Evolutionary conservation across 768 basidiomycete genomes (phyloP).

Genomic region (Boletus rufocinnamomeus): DNA sequence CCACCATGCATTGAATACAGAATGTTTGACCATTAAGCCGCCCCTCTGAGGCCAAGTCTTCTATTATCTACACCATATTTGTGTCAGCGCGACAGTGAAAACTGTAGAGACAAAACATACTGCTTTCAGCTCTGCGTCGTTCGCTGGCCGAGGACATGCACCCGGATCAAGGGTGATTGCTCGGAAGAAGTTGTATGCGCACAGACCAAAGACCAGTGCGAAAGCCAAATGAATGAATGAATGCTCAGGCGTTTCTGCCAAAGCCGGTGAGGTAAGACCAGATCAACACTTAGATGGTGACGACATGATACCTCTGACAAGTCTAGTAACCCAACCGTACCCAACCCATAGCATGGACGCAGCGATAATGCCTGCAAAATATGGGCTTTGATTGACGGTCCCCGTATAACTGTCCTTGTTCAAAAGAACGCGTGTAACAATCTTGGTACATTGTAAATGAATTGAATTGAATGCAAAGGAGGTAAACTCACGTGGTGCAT

Average conservation of each 20-base stretch:
- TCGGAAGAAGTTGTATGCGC: conserved; percentile 89
- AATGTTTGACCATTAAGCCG: conserved; percentile 94
- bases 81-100: background rate
- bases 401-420: conserved; percentile 83
- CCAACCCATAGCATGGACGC: conserved; percentile 86
- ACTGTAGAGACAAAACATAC: conserved; percentile 44
- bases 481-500: conserved; percentile 86
- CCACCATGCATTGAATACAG: conserved; percentile 92
- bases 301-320: conserved; percentile 61
- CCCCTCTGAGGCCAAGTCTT: conserved; percentile 86
- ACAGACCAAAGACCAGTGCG: conserved; percentile 65
- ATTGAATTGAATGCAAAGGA: background rate
- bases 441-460: conserved; percentile 41
- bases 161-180: conserved; percentile 89
- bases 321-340: conserved; percentile 77
- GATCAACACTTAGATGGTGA: background rate
- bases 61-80: conserved; percentile 64
- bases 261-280: background rate
- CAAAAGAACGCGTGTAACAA: conserved; percentile 83
- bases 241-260: conserved; percentile 73
- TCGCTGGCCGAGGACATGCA: conserved; percentile 75
- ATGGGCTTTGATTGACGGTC: conserved; percentile 82
- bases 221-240: conserved; percentile 77
- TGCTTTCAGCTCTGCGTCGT: conserved; percentile 84
- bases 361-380: conserved; percentile 89